Evolutionary conservation across 1,139 yeast genomes (phyloP), one percentile per base, ranked within the genome.

Genomic region (Magnusiomyces suaveolens): DNA sequence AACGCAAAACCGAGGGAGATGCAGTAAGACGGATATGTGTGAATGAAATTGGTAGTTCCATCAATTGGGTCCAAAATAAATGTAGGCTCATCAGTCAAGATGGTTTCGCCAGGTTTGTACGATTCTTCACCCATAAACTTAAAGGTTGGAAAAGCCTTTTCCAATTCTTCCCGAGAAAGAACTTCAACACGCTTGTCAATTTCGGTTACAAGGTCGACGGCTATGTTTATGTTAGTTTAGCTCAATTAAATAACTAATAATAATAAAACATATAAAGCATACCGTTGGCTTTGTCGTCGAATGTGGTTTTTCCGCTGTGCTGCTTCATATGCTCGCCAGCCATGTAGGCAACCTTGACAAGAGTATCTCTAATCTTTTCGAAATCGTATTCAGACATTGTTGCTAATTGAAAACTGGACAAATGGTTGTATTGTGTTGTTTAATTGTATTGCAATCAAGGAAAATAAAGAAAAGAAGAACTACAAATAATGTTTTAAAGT

Each of bases 11-110:
- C 84, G 23, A 80, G 64, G 0, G 84, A 80, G 38, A 80, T 79
- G 65, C 84, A 80, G 46, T 81, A 76, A 60, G 75, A 77, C 16
- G 84, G 84, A 67, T 78, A 80, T 57, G 72, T 75, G 62, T 80
- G 84, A 50, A 80, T 76, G 65, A 81, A 80, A 64, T 80, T 78
- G 16, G 83, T 80, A 1, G 84, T 80, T 10, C 84, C 84, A 60
- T 79, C 83, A 62, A 79, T 78, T 46, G 83, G 83, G 62, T 80
- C 84, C 24, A 80, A 82, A 52, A 80, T 75, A 62, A 80, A 80
- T 0, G 84, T 80, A 20, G 84, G 84, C 1, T 69, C 77, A 56
- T 76, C 76, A 0, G 78, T 72, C 29, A 81, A 67, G 39, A 64
- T 63, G 1, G 80, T 72, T 20, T 67, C 59, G 2, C 80, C 82